Evolutionary conservation across 352 stramenopile genomes (phyloP).

Genomic region (Globisporangium lucens): DNA sequence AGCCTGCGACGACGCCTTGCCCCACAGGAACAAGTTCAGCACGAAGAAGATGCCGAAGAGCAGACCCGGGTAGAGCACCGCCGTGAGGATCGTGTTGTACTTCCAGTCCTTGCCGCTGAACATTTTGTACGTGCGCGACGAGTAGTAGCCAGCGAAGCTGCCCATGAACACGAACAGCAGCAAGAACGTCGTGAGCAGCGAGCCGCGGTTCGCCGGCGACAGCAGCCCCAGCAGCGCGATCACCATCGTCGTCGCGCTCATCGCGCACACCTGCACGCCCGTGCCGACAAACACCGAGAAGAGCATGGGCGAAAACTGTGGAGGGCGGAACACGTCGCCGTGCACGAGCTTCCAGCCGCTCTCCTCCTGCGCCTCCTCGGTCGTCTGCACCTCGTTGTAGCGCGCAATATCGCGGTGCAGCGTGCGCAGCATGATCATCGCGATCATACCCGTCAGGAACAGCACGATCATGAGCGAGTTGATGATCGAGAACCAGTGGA

Average conservation of each 20-base stretch:
- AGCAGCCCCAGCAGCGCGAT: constrained; percentile 95
- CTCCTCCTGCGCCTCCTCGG: constrained; percentile 94
- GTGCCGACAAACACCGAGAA: constrained; percentile 95
- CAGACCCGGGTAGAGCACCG: constrained; percentile 91
- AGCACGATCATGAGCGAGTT: constrained; percentile 99
- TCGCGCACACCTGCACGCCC: constrained; percentile 94
- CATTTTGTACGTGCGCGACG: constrained; percentile 97
- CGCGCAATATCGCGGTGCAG: constrained; percentile 97
- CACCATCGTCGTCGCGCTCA: constrained; percentile 94
- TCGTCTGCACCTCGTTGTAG: constrained; percentile 96
- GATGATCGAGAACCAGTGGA: constrained; percentile 99
- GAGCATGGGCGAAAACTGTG: constrained; percentile 90
- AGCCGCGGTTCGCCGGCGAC: constrained; percentile 96
- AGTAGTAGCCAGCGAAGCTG: constrained; percentile 96
- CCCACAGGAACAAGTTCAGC: constrained; percentile 95
- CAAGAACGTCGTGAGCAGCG: constrained; percentile 94
- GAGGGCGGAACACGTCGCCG: constrained; percentile 98
- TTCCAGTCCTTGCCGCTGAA: constrained; percentile 98
- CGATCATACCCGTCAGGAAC: constrained; percentile 99
- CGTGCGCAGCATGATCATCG: constrained; percentile 99
- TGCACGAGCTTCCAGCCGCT: constrained; percentile 97
- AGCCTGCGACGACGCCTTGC: constrained; percentile 80
- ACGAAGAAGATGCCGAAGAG: constrained; percentile 95
- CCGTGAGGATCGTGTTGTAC: constrained; percentile 94
- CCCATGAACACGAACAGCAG: constrained; percentile 98